These are phyloP conservation scores for Amanita phalloides DNA, from an alignment of 768 basidiomycete genomes.

Conservation along the genomic window DNA sequence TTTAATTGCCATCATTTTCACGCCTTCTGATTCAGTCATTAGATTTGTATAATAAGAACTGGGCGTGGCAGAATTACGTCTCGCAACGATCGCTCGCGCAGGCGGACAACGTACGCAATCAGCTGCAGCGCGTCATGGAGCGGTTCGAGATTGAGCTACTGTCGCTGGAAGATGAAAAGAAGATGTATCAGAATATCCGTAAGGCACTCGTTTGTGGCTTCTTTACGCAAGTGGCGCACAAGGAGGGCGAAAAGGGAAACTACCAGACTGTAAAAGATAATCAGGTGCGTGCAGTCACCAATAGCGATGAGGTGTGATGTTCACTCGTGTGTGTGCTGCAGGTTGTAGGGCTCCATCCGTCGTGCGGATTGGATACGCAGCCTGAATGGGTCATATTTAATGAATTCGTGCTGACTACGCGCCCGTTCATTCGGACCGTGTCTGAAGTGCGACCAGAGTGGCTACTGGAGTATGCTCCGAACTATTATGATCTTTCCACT, in stretches of 20 bases:
- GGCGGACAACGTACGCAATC: slow-evolving; percentile 89
- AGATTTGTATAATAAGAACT: slow-evolving; percentile 75
- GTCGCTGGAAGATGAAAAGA: slow-evolving; percentile 56
- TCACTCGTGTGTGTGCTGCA: slow-evolving; percentile 17
- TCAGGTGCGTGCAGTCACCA: slow-evolving; percentile 71
- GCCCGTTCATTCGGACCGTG: slow-evolving; percentile 85
- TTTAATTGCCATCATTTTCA: neutral
- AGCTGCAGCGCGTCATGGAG: slow-evolving; percentile 88
- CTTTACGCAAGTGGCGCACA: slow-evolving; percentile 98
- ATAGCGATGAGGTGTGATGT: slow-evolving; percentile 27
- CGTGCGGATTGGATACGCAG: slow-evolving; percentile 75
- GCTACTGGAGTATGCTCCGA: slow-evolving; percentile 32
- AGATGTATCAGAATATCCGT: slow-evolving; percentile 65
- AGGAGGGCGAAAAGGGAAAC: slow-evolving; percentile 80
- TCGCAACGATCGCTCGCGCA: slow-evolving; percentile 42
- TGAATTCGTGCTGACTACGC: slow-evolving; percentile 88
- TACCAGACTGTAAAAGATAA: slow-evolving; percentile 95
- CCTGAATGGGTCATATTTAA: slow-evolving; percentile 93
- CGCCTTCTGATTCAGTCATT: neutral
- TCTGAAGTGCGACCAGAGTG: slow-evolving; percentile 83
- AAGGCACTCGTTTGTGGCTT: slow-evolving; percentile 85
- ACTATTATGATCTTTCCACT: slow-evolving; percentile 57
- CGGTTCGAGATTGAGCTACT: slow-evolving; percentile 73
- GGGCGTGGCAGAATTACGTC: slow-evolving; percentile 89
- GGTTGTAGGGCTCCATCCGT: slow-evolving; percentile 78